phyloP scores from a whole-genome alignment of 2,329 filamentous ascomycete species.

The Sarocladium oryzae region DNA sequence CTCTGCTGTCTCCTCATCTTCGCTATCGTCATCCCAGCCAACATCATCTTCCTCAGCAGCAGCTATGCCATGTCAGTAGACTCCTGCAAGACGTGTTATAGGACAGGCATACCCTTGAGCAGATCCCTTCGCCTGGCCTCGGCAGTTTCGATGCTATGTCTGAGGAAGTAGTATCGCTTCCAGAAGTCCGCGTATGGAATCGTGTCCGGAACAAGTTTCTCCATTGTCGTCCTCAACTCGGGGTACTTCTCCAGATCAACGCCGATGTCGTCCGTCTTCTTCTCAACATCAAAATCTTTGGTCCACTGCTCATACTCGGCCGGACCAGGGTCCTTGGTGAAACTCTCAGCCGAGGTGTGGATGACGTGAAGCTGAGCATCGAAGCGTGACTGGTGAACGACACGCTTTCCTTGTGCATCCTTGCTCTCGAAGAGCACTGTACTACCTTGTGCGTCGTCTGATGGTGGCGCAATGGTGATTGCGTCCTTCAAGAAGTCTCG shows the following conservation, averaged over 20 bases:
- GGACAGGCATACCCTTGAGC: slow-evolving; percentile 61
- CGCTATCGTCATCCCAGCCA: slow-evolving; percentile 66
- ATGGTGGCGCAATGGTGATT: slow-evolving; percentile 76
- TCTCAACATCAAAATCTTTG: slow-evolving; percentile 69
- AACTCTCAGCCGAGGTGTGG: slow-evolving; percentile 76
- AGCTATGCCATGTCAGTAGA: slow-evolving; percentile 34
- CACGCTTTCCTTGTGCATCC: slow-evolving; percentile 80
- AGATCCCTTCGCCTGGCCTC: slow-evolving; percentile 84
- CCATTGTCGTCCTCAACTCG: slow-evolving; percentile 84
- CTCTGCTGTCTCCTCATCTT: slow-evolving; percentile 31
- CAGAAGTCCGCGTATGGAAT: slow-evolving; percentile 90
- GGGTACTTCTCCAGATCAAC: slow-evolving; percentile 78
- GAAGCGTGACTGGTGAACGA: slow-evolving; percentile 90
- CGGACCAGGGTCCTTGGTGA: slow-evolving; percentile 72
- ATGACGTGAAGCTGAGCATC: slow-evolving; percentile 96
- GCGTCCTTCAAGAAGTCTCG: slow-evolving; percentile 86
- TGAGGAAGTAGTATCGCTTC: slow-evolving; percentile 91
- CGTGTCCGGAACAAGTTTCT: slow-evolving; percentile 86
- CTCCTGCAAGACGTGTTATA: background rate
- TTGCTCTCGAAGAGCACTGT: slow-evolving; percentile 89
- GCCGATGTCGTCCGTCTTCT: slow-evolving; percentile 78
- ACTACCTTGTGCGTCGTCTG: slow-evolving; percentile 39
- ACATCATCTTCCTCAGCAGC: slow-evolving; percentile 64
- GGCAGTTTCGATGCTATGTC: slow-evolving; percentile 87
- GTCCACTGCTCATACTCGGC: slow-evolving; percentile 70